Evolutionary conservation across 1,284 basidiomycete genomes (phyloP), one percentile per base, ranked within the genome.

Genomic region (Pyrrhoderma noxium): DNA sequence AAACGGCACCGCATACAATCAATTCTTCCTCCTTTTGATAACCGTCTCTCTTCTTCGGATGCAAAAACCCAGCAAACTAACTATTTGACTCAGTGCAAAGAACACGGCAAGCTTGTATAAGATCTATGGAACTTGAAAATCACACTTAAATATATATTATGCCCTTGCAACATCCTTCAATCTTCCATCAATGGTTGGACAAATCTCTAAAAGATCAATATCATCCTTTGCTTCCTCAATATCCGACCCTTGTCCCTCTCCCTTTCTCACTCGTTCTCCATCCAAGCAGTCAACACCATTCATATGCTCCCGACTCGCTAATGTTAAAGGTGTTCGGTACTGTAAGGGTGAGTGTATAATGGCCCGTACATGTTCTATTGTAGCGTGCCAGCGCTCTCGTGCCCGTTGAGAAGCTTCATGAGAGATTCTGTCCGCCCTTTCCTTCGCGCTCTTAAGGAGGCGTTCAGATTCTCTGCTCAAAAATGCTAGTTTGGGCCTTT

Each of bases 231-330:
- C n/a, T 27, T 51, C 18, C 8, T 50, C 23, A 14, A 35, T 13
- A 14, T 40, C 38, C 27, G 7, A 11, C 27, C 11, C 27, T 11
- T 31, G 27, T 11, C 27, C 7, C 36, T 47, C 45, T 2, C 59
- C 58, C 31, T 73, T 68, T 37, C 60, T 50, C 19, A 69, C 65
- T 45, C 64, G 68, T 39, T 67, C 65, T 46, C 89, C 85, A 58
- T 91, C 79, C 59, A 80, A 85, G 45, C 75, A 74, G 63, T 93
- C 89, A 0, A 92, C 80, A 3, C 61, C 62, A 55, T 77, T 80
- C 89, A 93, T 91, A 61, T 92, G 83, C 62, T 92, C 87, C 43
- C 76, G 71, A 48, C 70, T 70, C 2, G 78, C 71, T 19, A 89
- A 69, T 46, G 73, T 71, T 55, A 89, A 67, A 31, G 81, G 77